Conservation (phyloP, 2,329 filamentous ascomycete genomes). For the Thielaviopsis ethacetica region DNA sequence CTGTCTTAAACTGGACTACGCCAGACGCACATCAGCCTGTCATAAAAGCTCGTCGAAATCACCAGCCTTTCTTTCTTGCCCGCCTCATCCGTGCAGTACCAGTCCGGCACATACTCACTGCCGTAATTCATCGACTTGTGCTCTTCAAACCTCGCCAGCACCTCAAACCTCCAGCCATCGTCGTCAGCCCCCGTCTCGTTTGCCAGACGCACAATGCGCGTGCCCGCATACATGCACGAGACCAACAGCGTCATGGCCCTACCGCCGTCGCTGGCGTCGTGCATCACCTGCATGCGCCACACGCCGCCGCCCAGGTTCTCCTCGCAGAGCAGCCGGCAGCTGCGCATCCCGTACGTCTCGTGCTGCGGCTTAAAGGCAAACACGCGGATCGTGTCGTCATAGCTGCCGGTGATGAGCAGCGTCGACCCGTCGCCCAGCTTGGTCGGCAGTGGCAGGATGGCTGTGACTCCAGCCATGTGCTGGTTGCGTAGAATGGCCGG, state of each 20-base stretch:
- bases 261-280: constrained; percentile 13
- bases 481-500: constrained; percentile 23
- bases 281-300: constrained; percentile 61
- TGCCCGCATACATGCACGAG: constrained; percentile 88
- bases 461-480: constrained; percentile 74
- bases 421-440: constrained; percentile 26
- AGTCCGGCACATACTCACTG: constrained; percentile 45
- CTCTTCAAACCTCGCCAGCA: constrained; percentile 61
- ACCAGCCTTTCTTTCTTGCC: constrained; percentile 20
- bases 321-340: constrained; percentile 41
- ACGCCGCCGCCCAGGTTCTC: constrained; percentile 62
- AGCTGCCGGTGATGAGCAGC: constrained; percentile 71
- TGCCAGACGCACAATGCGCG: constrained; percentile 41
- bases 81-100: background rate
- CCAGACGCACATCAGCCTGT: constrained; percentile 56
- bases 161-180: constrained; percentile 40
- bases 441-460: constrained; percentile 54
- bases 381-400: constrained; percentile 70
- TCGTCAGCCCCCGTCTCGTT: constrained; percentile 18
- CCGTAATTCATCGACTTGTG: constrained; percentile 95
- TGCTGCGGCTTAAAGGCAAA: constrained; percentile 32
- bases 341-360: constrained; percentile 24
- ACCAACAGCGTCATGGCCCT: constrained; percentile 42
- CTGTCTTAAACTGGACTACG: constrained; percentile 14
- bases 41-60: constrained; percentile 64